phyloP scores from a whole-genome alignment of 2,329 filamentous ascomycete genomes.

The Talaromyces sp. region DNA sequence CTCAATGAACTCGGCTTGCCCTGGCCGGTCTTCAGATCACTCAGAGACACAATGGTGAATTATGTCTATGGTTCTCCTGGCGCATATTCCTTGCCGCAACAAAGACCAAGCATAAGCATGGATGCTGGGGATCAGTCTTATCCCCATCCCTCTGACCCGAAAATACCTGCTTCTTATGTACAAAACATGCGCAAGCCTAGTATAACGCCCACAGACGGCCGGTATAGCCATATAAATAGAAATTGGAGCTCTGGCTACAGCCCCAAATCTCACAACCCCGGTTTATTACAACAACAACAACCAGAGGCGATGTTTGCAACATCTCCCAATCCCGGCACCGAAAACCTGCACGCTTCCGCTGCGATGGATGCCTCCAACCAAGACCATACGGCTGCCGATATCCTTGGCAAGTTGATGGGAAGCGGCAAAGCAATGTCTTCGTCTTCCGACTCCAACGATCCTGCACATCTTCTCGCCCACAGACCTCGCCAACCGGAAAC shows the following conservation, averaged over 20 bases:
- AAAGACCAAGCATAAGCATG: neutral
- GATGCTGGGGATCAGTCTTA: neutral
- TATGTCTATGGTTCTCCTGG: conserved; percentile 16
- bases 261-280: neutral
- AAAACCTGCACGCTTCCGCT: neutral
- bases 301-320: neutral
- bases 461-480: neutral
- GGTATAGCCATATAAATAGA: neutral
- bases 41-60: conserved; percentile 23
- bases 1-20: conserved; percentile 18
- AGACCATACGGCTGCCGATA: conserved; percentile 8
- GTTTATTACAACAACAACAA: neutral
- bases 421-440: neutral
- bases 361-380: neutral
- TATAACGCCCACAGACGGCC: neutral
- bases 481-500: conserved; percentile 20
- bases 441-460: conserved; percentile 9
- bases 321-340: neutral
- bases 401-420: conserved; percentile 17
- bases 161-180: neutral
- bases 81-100: neutral
- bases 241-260: neutral
- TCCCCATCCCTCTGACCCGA: neutral
- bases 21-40: conserved; percentile 30
- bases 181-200: neutral